A percentile compares a stretch with the other conserved stretches of the same genome.
phyloP scores from a whole-genome alignment of 225 moss, liverwort and hornwort species.

The Pseudoscleropodium purum region DNA sequence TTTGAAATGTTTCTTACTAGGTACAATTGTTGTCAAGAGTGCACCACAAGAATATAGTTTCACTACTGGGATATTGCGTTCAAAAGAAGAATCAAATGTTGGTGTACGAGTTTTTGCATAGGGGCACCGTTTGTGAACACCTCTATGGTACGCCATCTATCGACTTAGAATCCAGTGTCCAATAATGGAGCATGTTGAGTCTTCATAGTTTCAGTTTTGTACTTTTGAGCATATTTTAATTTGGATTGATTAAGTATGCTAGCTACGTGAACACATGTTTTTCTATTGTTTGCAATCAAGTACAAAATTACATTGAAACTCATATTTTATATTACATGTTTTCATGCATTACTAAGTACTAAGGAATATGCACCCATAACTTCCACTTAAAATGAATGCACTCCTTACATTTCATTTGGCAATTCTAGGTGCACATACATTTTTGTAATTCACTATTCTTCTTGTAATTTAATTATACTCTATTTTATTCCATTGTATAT shows the following conservation, averaged over 20 bases:
- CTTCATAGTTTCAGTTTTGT: no score
- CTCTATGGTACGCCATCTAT: conserved; percentile 21
- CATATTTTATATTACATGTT: not conserved
- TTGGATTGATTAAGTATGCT: not conserved
- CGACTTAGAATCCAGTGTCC: not conserved
- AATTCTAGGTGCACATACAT: not conserved
- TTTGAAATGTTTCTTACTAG: not conserved
- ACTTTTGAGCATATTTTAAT: not conserved
- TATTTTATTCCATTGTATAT: not conserved
- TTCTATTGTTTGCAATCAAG: no score
- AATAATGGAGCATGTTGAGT: not conserved
- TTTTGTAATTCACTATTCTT: no score
- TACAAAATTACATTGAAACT: not conserved
- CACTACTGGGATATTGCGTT: conserved; percentile 43
- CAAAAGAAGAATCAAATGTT: conserved; percentile 31
- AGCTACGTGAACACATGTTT: not conserved
- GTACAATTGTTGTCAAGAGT: conserved; percentile 51
- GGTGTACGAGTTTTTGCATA: conserved; percentile 49
- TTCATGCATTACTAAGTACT: not conserved
- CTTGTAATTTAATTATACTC: no score
- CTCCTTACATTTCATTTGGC: not conserved
- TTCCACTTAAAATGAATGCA: not conserved
- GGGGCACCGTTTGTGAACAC: conserved; percentile 32
- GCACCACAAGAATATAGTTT: conserved; percentile 65
- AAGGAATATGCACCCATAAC: no score